Conservation (phyloP, 148 eudicot genomes). For the Rhododendron simsii region DNA sequence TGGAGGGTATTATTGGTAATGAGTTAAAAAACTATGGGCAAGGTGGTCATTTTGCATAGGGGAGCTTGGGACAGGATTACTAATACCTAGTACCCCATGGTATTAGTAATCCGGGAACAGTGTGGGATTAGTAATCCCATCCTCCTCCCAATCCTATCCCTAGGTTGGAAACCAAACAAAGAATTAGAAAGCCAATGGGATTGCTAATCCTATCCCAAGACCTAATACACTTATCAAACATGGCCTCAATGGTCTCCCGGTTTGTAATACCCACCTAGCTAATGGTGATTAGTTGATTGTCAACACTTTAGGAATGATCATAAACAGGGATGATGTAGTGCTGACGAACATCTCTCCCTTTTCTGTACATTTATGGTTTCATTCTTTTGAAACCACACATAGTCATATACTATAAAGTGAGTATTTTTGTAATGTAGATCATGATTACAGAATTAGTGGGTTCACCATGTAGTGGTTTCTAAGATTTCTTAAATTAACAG, state of each 20-base stretch:
- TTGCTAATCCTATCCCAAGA: no score
- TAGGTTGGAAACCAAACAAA: no score
- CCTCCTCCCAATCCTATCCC: no score
- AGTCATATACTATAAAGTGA: neutral
- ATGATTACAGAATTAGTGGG: conserved; percentile 11
- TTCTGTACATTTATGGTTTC: neutral
- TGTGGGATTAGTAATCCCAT: no score
- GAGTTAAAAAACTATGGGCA: no score
- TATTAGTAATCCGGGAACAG: no score
- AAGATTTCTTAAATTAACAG: neutral
- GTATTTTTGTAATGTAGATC: neutral
- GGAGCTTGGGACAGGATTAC: no score
- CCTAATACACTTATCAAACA: no score
- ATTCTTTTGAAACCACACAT: neutral
- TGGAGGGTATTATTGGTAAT: no score
- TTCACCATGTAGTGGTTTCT: neutral
- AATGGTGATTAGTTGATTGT: neutral
- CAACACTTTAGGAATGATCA: neutral
- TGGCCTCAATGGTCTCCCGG: neutral
- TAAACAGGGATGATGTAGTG: neutral
- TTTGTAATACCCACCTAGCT: neutral
- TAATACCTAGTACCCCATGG: no score
- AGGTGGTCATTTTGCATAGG: no score
- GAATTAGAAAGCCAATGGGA: no score
- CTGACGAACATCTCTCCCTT: neutral